Evolutionary conservation across 2,329 filamentous ascomycete genomes (phyloP), one percentile per base, ranked within the genome.

Genomic region (Zymoseptoria brevis): DNA sequence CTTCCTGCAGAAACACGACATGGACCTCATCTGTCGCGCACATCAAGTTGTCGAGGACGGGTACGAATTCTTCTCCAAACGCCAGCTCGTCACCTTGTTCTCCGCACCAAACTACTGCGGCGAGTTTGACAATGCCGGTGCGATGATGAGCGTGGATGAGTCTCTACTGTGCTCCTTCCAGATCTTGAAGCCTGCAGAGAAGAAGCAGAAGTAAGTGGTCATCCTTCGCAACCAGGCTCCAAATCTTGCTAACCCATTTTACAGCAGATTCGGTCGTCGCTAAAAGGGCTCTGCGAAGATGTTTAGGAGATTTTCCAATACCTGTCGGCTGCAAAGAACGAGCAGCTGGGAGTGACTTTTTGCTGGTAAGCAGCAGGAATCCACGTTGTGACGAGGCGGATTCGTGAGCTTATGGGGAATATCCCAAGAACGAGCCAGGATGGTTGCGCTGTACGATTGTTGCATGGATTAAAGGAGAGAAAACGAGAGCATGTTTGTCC

Each of bases 101-200:
- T 96, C 90, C 73, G 94, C 94, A 56, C 94, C 94, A 67, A 99
- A 99, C 80, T 99, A 99, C 82, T 99, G 93, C 72, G 93, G 93
- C 76, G 94, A 99, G 79, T 99, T 99, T 74, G 94, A 99, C 82
- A 99, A 99, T 73, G 93, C 93, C 56, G 94, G 94, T 75, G 94
- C 94, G 66, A 97, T 99, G 93, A 97, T 99, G 94, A 96, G 92
- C 74, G 94, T 99, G 48, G 94, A 97, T 75, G 94, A 97, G 82
- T 96, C 92, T 76, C 80, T 99, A 77, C 83, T 99, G 72, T 99
- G 94, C 83, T 96, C 92, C 64, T 99, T 99, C 87, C 94, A 97
- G 89, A 97, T 99, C 75, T 83, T 99, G 81, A 99, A 97, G 83
- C 94, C 94, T 73, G 94, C 94, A 77, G 94, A 99, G 85, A 99